phyloP scores from a whole-genome alignment of 2,329 filamentous ascomycete genomes.

The Tolypocladium sp. region DNA sequence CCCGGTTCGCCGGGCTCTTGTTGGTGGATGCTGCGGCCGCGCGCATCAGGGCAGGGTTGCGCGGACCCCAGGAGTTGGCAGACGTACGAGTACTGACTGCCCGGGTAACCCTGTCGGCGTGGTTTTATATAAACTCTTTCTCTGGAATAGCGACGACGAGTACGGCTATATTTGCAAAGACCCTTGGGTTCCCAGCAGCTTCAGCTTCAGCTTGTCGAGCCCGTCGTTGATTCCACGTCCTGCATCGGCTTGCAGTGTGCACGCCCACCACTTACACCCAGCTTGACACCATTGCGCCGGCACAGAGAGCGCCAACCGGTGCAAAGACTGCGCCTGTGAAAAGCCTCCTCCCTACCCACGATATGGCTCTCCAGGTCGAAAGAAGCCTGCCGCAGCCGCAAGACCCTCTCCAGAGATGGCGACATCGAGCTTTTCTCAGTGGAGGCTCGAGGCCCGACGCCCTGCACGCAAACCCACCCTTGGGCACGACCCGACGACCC shows the following conservation, averaged over 20 bases:
- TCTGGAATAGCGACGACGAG: not conserved
- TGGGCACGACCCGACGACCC: not conserved
- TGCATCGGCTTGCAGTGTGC: not conserved
- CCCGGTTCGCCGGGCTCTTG: not conserved
- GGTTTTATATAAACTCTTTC: not conserved
- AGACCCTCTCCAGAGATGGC: not conserved
- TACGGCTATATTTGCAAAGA: too few species aligned
- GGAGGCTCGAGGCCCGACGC: not conserved
- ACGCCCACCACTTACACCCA: not conserved
- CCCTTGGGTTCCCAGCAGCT: not conserved
- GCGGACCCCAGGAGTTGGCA: not conserved
- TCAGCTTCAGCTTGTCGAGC: too few species aligned
- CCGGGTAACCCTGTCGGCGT: not conserved
- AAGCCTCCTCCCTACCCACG: not conserved
- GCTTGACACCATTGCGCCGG: not conserved
- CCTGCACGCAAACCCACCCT: not conserved
- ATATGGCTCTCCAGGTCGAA: constrained; percentile 2
- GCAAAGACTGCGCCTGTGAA: not conserved
- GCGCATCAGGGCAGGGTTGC: not conserved
- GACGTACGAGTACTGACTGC: not conserved
- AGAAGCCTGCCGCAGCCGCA: not conserved
- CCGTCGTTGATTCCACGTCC: not conserved
- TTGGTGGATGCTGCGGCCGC: not conserved
- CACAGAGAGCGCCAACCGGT: not conserved
- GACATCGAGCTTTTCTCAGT: not conserved